Conservation (phyloP, 768 basidiomycete species). For the Cyathus striatus region DNA sequence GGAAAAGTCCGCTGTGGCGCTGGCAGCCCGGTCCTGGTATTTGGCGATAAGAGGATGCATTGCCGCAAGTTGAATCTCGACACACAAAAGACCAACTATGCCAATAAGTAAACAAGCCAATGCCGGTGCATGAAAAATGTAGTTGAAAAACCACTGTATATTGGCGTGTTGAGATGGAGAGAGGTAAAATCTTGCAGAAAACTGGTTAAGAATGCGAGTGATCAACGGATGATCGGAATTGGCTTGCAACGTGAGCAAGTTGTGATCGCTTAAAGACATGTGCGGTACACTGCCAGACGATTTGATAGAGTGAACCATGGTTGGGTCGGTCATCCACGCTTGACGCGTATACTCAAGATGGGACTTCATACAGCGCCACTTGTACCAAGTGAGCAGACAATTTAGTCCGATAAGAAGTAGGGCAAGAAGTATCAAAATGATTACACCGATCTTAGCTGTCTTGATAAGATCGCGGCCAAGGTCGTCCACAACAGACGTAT, state of each 20-base stretch:
- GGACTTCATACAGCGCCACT: slow-evolving; percentile 67
- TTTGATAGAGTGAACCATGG: slow-evolving; percentile 38
- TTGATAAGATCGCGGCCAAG: slow-evolving; percentile 76
- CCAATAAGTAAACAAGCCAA: slow-evolving; percentile 90
- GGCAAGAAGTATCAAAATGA: slow-evolving; percentile 69
- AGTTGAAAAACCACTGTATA: slow-evolving; percentile 84
- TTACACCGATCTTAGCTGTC: slow-evolving; percentile 72
- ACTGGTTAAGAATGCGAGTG: slow-evolving; percentile 52
- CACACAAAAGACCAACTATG: slow-evolving; percentile 81
- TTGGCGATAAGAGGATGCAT: slow-evolving; percentile 67
- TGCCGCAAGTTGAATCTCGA: slow-evolving; percentile 83
- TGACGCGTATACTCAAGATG: slow-evolving; percentile 69
- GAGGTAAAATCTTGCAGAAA: slow-evolving; percentile 49
- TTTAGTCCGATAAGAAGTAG: slow-evolving; percentile 69
- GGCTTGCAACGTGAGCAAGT: slow-evolving; percentile 70
- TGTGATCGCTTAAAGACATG: slow-evolving; percentile 66
- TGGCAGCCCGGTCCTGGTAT: slow-evolving; percentile 57
- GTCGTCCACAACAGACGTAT: slow-evolving; percentile 83
- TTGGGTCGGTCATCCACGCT: slow-evolving; percentile 74
- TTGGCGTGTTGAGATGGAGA: slow-evolving; percentile 60
- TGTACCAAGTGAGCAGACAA: slow-evolving; percentile 83
- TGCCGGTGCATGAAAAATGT: slow-evolving; percentile 88
- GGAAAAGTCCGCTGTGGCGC: slow-evolving; percentile 62
- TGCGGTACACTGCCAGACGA: slow-evolving; percentile 34
- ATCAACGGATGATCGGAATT: slow-evolving; percentile 71